A percentile compares a stretch with the other conserved stretches of the same genome.
phyloP scores from a whole-genome alignment of 257 asterid species.

The Leonotis leonurus region DNA sequence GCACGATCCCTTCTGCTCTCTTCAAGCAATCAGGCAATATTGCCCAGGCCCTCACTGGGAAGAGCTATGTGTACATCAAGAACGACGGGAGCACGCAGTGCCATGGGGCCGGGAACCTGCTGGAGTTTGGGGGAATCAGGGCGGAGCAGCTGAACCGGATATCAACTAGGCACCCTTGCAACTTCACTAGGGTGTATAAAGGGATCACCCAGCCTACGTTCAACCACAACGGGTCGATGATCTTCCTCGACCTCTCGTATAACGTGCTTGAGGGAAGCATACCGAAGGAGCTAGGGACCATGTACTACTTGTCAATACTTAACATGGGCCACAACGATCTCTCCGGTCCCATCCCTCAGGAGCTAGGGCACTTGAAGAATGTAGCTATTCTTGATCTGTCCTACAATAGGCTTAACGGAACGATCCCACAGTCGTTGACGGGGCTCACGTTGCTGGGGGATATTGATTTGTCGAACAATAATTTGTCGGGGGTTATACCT shows the following conservation, averaged over 20 bases:
- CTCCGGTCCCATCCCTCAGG: constrained; percentile 73
- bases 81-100: constrained; percentile 77
- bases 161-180: constrained; percentile 71
- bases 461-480: constrained; percentile 67
- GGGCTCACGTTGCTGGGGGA: constrained; percentile 68
- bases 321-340: constrained; percentile 78
- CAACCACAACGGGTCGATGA: constrained; percentile 88
- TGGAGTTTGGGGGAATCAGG: constrained; percentile 89
- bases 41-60: constrained; percentile 60
- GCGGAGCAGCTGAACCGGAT: constrained; percentile 55
- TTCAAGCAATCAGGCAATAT: constrained; percentile 85
- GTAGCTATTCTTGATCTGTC: constrained; percentile 86
- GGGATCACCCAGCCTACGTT: constrained; percentile 74
- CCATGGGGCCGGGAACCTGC: constrained; percentile 91
- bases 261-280: constrained; percentile 67
- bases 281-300: constrained; percentile 75
- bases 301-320: constrained; percentile 63
- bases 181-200: constrained; percentile 58
- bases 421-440: constrained; percentile 60
- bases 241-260: constrained; percentile 79
- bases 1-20: constrained; percentile 62
- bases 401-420: constrained; percentile 54
- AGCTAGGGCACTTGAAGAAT: constrained; percentile 61
- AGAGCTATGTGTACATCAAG: constrained; percentile 58
- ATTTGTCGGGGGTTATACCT: constrained; percentile 72